Evolutionary conservation across 306 rosid genomes (phyloP), one percentile per base, ranked within the genome.

Genomic region (Heteromeles arbutifolia): DNA sequence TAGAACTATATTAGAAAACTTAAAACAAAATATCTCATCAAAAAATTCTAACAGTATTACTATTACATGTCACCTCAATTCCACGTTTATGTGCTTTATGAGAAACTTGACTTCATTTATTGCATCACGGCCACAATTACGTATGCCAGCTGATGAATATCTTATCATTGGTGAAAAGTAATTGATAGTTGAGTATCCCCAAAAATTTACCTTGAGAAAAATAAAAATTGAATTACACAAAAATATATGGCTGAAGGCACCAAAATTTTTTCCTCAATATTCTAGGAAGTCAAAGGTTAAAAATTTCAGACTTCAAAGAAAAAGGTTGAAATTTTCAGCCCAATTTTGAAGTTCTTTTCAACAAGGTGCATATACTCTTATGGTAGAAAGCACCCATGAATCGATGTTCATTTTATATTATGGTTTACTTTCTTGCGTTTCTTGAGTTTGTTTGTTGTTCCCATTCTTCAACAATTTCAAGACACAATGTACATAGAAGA

Each of bases 181-280:
- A 85, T 78, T 86, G 85, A 95, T 77, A 34, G 99, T 95, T 52
- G 99, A 95, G 83, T 95, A 95, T 31, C 99, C 99, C 99, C 99
- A 95, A 88, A 86, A 95, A 34, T 92, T 95, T 76, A 95, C 88
- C 97, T 97, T 92, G 82, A 52, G 65, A 84, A 67, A 80, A 86
- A 70, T 11, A 25, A 18, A 11, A 24, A 45, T 7, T 50, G 53
- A 32, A 18, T 52, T 44, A 14, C 5, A 63, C 41, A 65, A 29
- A 22, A 22, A 4, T 37, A 37, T 4, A 61, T 25, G 65, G 28
- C 34, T 59, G 34, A 25, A 26, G 21, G 24, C 2, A 26, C 19
- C 43, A 41, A 11, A 22, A 67, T 52, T 17, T 17, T 24, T 32
- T 76, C 37, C 34, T 67, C 54, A 13, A 26, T 56, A 37, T 39